Percentiles rank a stretch among this genome's conserved stretches.
Conservation (phyloP, 2,329 filamentous ascomycete genomes). For the Colletotrichum trifolii region DNA sequence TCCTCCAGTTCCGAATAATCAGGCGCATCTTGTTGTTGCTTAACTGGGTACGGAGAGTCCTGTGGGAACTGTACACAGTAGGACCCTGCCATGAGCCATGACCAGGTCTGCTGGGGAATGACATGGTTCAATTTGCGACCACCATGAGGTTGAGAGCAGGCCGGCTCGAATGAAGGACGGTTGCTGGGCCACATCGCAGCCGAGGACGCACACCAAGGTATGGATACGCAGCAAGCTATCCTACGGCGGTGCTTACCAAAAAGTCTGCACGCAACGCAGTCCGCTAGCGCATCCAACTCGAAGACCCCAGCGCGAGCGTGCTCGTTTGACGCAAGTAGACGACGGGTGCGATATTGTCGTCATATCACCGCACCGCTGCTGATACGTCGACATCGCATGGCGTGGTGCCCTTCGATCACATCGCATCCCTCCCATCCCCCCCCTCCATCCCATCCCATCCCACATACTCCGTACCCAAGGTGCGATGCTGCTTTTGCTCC, state of each 20-base stretch:
- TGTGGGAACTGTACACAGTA: too few species aligned
- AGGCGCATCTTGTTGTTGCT: background rate
- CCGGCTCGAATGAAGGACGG: slow-evolving; percentile 31
- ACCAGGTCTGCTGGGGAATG: slow-evolving; percentile 9
- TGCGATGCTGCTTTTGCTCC: too few species aligned
- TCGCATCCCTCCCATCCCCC: background rate
- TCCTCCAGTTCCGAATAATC: background rate
- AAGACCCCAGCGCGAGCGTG: too few species aligned
- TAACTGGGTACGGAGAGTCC: background rate
- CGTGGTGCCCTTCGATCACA: slow-evolving; percentile 2
- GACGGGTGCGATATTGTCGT: slow-evolving; percentile 32
- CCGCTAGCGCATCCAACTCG: too few species aligned
- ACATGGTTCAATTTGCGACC: slow-evolving; percentile 17
- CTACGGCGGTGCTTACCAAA: too few species aligned
- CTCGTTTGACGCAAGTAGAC: too few species aligned
- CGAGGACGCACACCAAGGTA: slow-evolving; percentile 28
- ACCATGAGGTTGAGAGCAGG: slow-evolving; percentile 28
- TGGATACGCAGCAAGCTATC: too few species aligned
- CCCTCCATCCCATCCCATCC: background rate
- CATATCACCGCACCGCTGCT: slow-evolving; percentile 28
- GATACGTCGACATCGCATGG: slow-evolving; percentile 21
- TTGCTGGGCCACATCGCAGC: slow-evolving; percentile 31
- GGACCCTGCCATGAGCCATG: too few species aligned
- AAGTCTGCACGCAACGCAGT: too few species aligned
- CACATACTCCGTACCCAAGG: too few species aligned